These are phyloP conservation scores for Aspergillus sp. DNA, from an alignment of 2,329 filamentous ascomycete genomes.

Conservation along the genomic window DNA sequence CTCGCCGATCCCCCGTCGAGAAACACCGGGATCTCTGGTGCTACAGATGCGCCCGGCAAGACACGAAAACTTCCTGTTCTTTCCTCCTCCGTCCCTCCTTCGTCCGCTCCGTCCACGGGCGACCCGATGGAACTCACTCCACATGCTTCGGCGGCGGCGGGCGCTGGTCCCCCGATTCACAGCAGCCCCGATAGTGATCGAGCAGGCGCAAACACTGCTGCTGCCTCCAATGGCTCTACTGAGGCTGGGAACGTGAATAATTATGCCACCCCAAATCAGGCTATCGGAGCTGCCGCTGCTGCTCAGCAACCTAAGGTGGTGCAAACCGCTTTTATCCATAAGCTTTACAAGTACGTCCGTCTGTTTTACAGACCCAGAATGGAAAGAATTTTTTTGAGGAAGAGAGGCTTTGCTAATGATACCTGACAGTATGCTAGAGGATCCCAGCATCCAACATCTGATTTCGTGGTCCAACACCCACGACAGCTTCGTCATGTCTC, in stretches of 20 bases:
- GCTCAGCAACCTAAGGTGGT: slow-evolving; percentile 96
- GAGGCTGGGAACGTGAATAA: slow-evolving; percentile 28
- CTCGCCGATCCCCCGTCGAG: slow-evolving; percentile 43
- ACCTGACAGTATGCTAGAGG: slow-evolving; percentile 82
- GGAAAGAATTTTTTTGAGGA: too few relatives aligned
- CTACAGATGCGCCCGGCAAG: slow-evolving; percentile 42
- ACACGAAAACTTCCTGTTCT: slow-evolving; percentile 55
- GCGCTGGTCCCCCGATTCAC: slow-evolving; percentile 45
- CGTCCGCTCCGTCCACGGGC: slow-evolving; percentile 39
- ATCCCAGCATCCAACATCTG: slow-evolving; percentile 85
- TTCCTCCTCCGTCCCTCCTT: slow-evolving; percentile 46
- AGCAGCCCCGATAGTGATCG: slow-evolving; percentile 52
- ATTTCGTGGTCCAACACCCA: slow-evolving; percentile 94
- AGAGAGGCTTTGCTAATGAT: slow-evolving; percentile 17
- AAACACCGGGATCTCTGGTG: slow-evolving; percentile 45
- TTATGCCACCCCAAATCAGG: slow-evolving; percentile 29
- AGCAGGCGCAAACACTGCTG: slow-evolving; percentile 31
- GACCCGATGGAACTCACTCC: slow-evolving; percentile 59
- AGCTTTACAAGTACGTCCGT: slow-evolving; percentile 83
- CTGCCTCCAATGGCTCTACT: slow-evolving; percentile 32
- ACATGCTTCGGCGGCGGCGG: slow-evolving; percentile 46
- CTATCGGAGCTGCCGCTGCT: slow-evolving; percentile 47
- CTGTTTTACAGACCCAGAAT: slow-evolving; percentile 7
- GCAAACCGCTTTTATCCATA: slow-evolving; percentile 98
- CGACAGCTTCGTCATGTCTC: slow-evolving; percentile 99